Percentiles rank a stretch among this genome's conserved stretches.
Evolutionary conservation across 1,284 basidiomycete species (phyloP).

Genomic region (Trametes versicolor): DNA sequence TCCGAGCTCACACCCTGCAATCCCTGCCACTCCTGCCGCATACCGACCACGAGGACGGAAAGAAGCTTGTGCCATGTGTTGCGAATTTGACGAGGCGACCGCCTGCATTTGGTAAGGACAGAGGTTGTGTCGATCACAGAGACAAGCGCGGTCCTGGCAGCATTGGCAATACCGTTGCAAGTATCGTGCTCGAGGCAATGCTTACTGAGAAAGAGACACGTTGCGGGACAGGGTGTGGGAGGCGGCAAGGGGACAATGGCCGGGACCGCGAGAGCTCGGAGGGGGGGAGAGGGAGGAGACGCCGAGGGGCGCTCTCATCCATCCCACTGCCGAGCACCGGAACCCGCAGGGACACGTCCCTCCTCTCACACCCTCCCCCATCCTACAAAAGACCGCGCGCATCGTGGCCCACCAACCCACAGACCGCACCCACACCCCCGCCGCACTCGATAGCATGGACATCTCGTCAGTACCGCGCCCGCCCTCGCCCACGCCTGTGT

Average conservation of each 20-base stretch:
- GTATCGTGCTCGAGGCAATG: background rate
- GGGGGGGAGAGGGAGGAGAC: constrained; percentile 8
- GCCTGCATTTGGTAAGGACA: constrained; percentile 4
- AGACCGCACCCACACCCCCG: background rate
- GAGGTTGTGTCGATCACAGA: constrained; percentile 9
- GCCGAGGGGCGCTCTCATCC: constrained; percentile 19
- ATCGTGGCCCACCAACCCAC: background rate
- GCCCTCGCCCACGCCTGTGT: background rate
- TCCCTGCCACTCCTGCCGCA: background rate
- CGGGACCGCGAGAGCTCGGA: constrained; percentile 21
- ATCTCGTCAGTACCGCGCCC: constrained; percentile 35
- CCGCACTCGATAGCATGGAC: constrained; percentile 30
- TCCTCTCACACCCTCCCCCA: constrained; percentile 14
- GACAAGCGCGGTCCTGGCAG: background rate
- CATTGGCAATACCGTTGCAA: background rate
- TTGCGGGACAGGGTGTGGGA: constrained; percentile 22
- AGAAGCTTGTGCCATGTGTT: constrained; percentile 12
- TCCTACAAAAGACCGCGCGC: constrained; percentile 2
- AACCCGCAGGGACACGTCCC: constrained; percentile 20
- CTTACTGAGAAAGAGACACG: constrained; percentile 24
- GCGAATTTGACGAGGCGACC: constrained; percentile 14
- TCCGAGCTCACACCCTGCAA: background rate
- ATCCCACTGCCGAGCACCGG: constrained; percentile 7
- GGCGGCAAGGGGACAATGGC: constrained; percentile 17
- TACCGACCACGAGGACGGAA: background rate